Base-by-base conservation (phyloP, 1,139 yeast genomes). In the Candida glucosophila region DNA sequence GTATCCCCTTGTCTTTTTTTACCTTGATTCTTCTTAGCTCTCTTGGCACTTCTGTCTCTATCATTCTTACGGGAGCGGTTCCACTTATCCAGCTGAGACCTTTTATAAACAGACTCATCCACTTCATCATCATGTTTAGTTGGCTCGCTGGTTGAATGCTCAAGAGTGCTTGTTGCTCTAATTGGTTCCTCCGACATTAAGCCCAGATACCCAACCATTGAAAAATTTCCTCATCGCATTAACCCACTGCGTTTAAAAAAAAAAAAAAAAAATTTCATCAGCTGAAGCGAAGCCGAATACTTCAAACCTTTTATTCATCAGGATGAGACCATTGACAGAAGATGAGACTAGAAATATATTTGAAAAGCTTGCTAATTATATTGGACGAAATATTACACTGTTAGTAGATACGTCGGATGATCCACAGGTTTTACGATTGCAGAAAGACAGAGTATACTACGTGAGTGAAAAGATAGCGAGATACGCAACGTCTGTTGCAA, bases 301-400 rank as follows among this genome's bases (percentile, higher is more conserved):
- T n/a, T n/a, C n/a, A n/a, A n/a, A n/a, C n/a, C n/a, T n/a, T n/a
- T n/a, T n/a, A n/a, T n/a, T n/a, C n/a, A n/a, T n/a, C n/a, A 16
- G 11, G 29, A 90, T 90, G 98, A 79, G 98, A 67, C 85, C 90
- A 28, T 71, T 90, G 40, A 90, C 98, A 38, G 98, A 90, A 54
- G 95, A 85, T 54, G 99, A 90, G 52, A 90, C 98, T 23, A 85
- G 82, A 51, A 92, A 81, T 17, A 95, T 90, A 24, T 90, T 90
- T 52, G 98, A 90, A 52, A 90, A 90, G 57, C 73, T 90, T 31
- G 96, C 97, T 35, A 90, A 82, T 53, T 92, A 90, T 48, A 83
- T 90, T 37, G 99, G 99, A 10, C 72, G 96, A 53, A 90, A 90
- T 54, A 88, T 92, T 35, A 75, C 95, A 7, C 76, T 77, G 40